Conservation (phyloP, 2,329 filamentous ascomycete species). For the Microdochium bolleyi region DNA sequence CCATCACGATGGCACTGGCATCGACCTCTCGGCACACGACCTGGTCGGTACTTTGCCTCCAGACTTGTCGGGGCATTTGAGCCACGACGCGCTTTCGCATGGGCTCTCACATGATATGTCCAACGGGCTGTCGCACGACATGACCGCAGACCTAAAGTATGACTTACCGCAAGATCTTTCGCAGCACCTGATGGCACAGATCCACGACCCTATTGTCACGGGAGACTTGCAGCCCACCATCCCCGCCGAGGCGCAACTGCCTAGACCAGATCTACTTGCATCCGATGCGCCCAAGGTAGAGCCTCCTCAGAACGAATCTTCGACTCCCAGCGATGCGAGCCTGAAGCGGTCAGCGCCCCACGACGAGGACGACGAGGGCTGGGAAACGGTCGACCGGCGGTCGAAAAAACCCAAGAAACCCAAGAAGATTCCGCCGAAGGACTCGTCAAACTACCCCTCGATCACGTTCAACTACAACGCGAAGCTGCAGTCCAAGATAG, state of each 20-base stretch:
- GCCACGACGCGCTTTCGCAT: not conserved
- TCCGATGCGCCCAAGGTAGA: not conserved
- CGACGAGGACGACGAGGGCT: slow-evolving; percentile 34
- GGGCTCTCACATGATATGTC: not conserved
- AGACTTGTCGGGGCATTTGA: not conserved
- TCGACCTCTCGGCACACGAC: not conserved
- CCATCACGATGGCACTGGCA: not conserved
- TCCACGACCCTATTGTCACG: not conserved
- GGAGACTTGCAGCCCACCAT: not conserved
- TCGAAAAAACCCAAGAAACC: slow-evolving; percentile 39
- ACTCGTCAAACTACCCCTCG: slow-evolving; percentile 49
- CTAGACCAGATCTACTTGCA: not conserved
- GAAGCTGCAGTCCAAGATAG: slow-evolving; percentile 53
- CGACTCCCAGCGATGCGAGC: slow-evolving; percentile 12
- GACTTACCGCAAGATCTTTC: not conserved
- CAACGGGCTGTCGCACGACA: not conserved
- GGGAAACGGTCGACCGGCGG: slow-evolving; percentile 47
- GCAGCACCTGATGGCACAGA: not conserved
- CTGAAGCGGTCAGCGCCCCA: slow-evolving; percentile 42
- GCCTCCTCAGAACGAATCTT: not conserved
- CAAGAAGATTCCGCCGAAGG: slow-evolving; percentile 51
- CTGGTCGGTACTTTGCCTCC: not conserved
- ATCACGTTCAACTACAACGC: slow-evolving; percentile 50
- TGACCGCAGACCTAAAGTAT: not conserved
- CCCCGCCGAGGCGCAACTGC: not conserved